phyloP scores from a whole-genome alignment of 176 grass and related monocot species.

The Carex littledalei region DNA sequence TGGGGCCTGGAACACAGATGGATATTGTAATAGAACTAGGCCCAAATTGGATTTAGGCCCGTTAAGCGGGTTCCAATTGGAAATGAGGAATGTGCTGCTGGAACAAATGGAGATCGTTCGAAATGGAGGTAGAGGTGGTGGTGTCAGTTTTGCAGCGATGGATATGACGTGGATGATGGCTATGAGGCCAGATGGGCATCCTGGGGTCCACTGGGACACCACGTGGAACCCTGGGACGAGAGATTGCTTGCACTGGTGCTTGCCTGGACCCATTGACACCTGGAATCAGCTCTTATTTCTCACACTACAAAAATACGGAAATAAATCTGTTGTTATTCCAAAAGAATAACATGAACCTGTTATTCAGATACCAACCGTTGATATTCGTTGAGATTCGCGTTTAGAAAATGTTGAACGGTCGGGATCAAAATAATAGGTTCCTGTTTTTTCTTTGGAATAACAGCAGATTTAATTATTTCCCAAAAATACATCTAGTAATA shows the following conservation, averaged over 20 bases:
- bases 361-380: too few species aligned
- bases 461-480: too few species aligned
- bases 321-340: too few species aligned
- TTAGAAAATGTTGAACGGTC: too few species aligned
- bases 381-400: too few species aligned
- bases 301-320: background rate
- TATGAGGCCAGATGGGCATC: conserved; percentile 33
- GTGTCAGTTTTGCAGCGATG: background rate
- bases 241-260: conserved; percentile 38
- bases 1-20: too few species aligned
- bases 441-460: too few species aligned
- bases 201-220: conserved; percentile 21
- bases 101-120: background rate
- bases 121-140: too few species aligned
- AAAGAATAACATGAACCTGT: too few species aligned
- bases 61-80: background rate
- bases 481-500: too few species aligned
- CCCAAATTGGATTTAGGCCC: background rate
- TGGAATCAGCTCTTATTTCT: conserved; percentile 32
- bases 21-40: too few species aligned
- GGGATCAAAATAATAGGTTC: too few species aligned
- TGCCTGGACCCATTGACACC: conserved; percentile 28
- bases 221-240: conserved; percentile 1
- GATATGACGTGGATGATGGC: conserved; percentile 15
- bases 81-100: conserved; percentile 30